Conservation (phyloP, 768 basidiomycete genomes). For the Holtermanniella nyarrowii region DNA sequence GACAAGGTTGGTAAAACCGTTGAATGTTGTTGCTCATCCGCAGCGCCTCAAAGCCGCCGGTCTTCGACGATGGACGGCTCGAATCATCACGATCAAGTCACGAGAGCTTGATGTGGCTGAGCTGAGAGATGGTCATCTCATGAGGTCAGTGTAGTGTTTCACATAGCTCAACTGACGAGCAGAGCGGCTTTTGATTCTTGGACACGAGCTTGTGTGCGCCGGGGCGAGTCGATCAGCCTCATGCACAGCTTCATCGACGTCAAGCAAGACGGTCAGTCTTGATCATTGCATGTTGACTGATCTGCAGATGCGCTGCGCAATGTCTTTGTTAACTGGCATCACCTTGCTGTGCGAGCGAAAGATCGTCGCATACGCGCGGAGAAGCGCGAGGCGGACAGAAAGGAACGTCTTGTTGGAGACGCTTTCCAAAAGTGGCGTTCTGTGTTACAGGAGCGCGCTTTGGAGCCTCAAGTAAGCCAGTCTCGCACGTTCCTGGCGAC, state of each 20-base stretch:
- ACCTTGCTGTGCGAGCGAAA: neutral
- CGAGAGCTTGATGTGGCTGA: constrained; percentile 22
- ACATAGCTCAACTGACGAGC: neutral
- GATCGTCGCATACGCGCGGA: constrained; percentile 4
- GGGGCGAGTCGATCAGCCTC: constrained; percentile 1
- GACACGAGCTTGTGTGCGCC: neutral
- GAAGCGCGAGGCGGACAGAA: neutral
- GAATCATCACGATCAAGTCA: constrained; percentile 27
- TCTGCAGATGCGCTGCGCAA: constrained; percentile 3
- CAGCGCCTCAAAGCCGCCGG: constrained; percentile 7
- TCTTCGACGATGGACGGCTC: constrained; percentile 19
- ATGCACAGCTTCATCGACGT: constrained; percentile 9
- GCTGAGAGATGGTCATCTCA: constrained; percentile 3
- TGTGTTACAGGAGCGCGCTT: constrained; percentile 9
- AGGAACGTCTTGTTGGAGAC: neutral
- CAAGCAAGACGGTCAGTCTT: constrained; percentile 8
- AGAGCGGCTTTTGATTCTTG: constrained; percentile 12
- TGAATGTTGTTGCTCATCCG: neutral
- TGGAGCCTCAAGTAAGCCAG: constrained; percentile 14
- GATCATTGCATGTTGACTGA: constrained; percentile 7
- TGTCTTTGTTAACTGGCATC: constrained; percentile 9
- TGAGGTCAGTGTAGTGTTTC: neutral
- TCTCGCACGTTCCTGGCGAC: neutral
- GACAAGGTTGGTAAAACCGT: constrained; percentile 4
- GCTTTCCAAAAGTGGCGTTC: constrained; percentile 10